Percentiles rank a stretch among this genome's conserved stretches.
Conservation (phyloP, 768 basidiomycete genomes). For the Tulasnella sp. region DNA sequence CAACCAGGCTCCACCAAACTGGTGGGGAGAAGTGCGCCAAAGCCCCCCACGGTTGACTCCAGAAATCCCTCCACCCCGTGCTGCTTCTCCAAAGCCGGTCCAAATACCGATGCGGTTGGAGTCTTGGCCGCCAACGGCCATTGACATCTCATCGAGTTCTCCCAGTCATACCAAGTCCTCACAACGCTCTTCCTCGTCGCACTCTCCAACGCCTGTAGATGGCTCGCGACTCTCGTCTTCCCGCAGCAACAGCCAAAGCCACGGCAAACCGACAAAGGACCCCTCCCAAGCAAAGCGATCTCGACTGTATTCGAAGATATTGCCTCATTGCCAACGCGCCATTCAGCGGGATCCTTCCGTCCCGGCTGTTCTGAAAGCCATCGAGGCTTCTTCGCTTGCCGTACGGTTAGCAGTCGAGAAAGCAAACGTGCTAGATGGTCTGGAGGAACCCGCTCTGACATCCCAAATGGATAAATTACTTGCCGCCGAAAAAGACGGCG, state of each 20-base stretch:
- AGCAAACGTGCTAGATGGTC: neutral
- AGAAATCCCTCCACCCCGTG: no score
- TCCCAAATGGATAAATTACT: neutral
- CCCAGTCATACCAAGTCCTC: neutral
- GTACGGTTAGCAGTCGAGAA: neutral
- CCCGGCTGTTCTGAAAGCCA: neutral
- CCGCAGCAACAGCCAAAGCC: neutral
- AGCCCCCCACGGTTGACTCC: no score
- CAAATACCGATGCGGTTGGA: neutral
- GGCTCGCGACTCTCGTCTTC: neutral
- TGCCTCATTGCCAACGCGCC: neutral
- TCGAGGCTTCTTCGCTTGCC: neutral
- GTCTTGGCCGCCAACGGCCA: neutral
- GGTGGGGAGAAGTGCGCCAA: no score
- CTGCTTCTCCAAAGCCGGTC: neutral
- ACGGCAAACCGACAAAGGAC: neutral
- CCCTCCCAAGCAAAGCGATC: neutral
- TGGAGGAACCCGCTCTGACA: neutral
- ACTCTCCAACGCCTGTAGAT: neutral
- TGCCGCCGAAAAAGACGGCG: neutral
- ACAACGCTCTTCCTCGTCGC: neutral
- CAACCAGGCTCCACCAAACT: no score
- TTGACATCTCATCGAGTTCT: neutral
- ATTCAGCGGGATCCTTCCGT: neutral
- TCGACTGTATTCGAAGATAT: neutral